Percentiles rank a stretch among this genome's conserved stretches.
These are phyloP conservation scores for Phyllachora maydis DNA, from an alignment of 2,329 filamentous ascomycete species.

Conservation along the genomic window DNA sequence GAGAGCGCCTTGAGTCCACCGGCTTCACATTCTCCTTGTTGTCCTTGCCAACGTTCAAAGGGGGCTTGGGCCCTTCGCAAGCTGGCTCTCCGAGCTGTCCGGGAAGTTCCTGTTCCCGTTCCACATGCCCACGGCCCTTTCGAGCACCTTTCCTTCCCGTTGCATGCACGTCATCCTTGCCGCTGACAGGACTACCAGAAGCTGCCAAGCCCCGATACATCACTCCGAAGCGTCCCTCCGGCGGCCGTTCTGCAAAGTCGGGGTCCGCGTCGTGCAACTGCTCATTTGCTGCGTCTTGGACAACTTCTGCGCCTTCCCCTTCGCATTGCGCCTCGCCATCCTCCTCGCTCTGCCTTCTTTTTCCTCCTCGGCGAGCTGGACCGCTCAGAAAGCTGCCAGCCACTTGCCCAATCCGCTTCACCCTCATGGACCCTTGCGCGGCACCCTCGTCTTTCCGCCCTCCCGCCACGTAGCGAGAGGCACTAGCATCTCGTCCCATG, in stretches of 20 bases:
- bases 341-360: constrained; percentile 44
- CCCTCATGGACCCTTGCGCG: constrained; percentile 52
- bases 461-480: constrained; percentile 29
- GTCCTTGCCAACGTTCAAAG: too few species aligned
- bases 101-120: too few species aligned
- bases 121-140: too few species aligned
- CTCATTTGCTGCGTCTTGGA: constrained; percentile 21
- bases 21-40: too few species aligned
- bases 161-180: too few species aligned
- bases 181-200: constrained; percentile 37
- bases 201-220: constrained; percentile 24
- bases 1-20: too few species aligned
- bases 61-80: too few species aligned
- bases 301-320: constrained; percentile 16
- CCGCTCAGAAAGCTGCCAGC: constrained; percentile 63
- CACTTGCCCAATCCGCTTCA: constrained; percentile 57
- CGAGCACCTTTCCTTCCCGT: too few species aligned
- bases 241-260: constrained; percentile 13
- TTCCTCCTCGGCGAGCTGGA: constrained; percentile 58
- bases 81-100: too few species aligned
- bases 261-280: constrained; percentile 14
- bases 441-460: constrained; percentile 43
- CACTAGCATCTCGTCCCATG: too few species aligned
- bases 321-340: constrained; percentile 27
- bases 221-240: constrained; percentile 21